phyloP scores from a whole-genome alignment of 2,329 filamentous ascomycete species.

The Rutstroemia sp. region DNA sequence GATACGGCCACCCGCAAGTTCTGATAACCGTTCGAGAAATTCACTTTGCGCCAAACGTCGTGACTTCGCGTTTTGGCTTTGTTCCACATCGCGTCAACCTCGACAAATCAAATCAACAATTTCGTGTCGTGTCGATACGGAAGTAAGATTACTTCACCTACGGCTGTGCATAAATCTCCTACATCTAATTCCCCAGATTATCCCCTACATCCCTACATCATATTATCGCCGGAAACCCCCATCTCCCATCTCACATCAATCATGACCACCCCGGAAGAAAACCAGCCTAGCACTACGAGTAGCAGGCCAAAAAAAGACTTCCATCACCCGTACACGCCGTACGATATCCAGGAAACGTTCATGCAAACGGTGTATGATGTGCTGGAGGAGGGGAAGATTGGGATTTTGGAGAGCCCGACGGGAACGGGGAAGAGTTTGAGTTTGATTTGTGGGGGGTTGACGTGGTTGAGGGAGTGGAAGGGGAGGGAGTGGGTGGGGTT shows the following conservation, averaged over 20 bases:
- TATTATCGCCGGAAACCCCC: no score
- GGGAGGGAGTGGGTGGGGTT: slow-evolving; percentile 13
- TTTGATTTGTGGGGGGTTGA: slow-evolving; percentile 63
- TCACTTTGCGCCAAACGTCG: slow-evolving; percentile 7
- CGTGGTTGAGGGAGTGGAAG: slow-evolving; percentile 65
- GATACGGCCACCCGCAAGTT: no score
- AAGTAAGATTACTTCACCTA: no score
- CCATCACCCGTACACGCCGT: slow-evolving; percentile 63
- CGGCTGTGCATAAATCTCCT: no score
- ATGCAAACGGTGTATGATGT: slow-evolving; percentile 63
- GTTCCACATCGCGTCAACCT: neutral
- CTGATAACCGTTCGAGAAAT: neutral
- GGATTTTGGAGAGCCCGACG: slow-evolving; percentile 67
- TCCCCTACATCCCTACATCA: no score
- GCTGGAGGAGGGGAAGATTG: slow-evolving; percentile 58
- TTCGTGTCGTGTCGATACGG: neutral
- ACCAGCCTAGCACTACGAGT: neutral
- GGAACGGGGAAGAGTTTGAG: slow-evolving; percentile 67
- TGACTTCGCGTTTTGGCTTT: slow-evolving; percentile 4
- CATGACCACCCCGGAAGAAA: no score
- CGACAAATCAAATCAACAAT: neutral
- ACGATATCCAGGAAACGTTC: slow-evolving; percentile 62
- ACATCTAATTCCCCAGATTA: no score
- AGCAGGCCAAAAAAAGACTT: slow-evolving; percentile 37
- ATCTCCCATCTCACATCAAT: no score